These are phyloP conservation scores for Pyricularia pennisetigena DNA, from an alignment of 2,329 filamentous ascomycete species.

Conservation along the genomic window DNA sequence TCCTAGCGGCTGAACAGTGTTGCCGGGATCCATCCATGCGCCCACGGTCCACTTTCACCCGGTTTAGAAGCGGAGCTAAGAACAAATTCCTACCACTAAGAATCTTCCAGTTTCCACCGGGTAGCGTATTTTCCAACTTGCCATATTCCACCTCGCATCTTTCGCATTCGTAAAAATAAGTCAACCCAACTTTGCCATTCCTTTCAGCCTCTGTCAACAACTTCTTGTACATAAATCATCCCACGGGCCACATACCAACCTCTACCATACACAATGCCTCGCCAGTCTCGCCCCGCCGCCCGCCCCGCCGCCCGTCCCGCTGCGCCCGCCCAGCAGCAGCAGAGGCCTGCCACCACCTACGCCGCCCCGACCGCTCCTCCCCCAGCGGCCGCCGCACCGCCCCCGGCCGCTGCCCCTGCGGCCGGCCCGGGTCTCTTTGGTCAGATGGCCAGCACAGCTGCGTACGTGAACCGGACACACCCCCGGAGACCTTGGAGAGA, in stretches of 20 bases:
- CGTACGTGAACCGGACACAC: conserved; percentile 51
- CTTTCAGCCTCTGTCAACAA: background rate
- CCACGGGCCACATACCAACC: background rate
- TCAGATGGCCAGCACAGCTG: conserved; percentile 95
- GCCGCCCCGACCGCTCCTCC: conserved; percentile 30
- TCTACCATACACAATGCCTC: conserved; percentile 3
- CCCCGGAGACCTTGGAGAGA: background rate
- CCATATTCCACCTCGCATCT: conserved; percentile 1
- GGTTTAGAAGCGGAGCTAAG: background rate
- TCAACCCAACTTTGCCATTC: background rate
- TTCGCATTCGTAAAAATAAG: background rate
- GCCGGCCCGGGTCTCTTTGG: conserved; percentile 81
- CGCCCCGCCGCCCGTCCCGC: background rate
- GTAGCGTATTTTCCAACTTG: background rate
- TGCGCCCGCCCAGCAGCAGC: conserved; percentile 41
- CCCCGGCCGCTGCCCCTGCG: conserved; percentile 36
- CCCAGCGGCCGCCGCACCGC: conserved; percentile 33
- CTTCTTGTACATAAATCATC: background rate
- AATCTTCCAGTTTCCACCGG: conserved; percentile 1
- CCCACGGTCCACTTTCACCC: background rate
- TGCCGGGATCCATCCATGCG: background rate
- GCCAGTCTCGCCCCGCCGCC: conserved; percentile 6
- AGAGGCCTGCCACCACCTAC: conserved; percentile 63
- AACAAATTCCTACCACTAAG: conserved; percentile 2
- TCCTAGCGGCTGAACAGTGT: background rate